These are phyloP conservation scores for Clavispora santaluciae DNA, from an alignment of 805 yeast genomes.

Conservation along the genomic window DNA sequence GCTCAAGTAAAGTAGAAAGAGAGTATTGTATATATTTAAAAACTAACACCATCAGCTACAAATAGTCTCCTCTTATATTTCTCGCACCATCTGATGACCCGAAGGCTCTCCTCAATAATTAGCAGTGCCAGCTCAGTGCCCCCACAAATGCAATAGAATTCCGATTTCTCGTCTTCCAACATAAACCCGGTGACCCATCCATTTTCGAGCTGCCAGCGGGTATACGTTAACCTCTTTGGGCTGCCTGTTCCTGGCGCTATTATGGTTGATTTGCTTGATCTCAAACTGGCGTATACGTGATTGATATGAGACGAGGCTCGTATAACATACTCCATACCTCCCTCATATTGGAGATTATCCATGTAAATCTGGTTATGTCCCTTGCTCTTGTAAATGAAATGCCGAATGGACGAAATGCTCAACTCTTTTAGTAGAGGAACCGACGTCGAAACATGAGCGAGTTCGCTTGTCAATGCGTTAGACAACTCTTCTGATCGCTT, in stretches of 20 bases:
- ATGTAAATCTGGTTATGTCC: slow-evolving; percentile 60
- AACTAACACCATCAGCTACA: slow-evolving; percentile 53
- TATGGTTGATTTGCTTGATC: slow-evolving; percentile 22
- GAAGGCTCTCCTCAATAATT: slow-evolving; percentile 56
- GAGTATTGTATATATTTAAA: slow-evolving; percentile 1
- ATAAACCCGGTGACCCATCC: slow-evolving; percentile 31
- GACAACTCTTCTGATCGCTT: slow-evolving; percentile 18
- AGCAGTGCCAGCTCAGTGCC: slow-evolving; percentile 50
- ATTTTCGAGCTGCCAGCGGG: slow-evolving; percentile 32
- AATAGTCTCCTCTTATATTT: slow-evolving; percentile 67
- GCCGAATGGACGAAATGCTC: slow-evolving; percentile 47
- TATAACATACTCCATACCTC: slow-evolving; percentile 16
- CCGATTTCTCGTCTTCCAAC: slow-evolving; percentile 30
- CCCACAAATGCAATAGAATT: slow-evolving; percentile 35
- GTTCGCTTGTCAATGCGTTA: slow-evolving; percentile 20
- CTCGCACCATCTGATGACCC: slow-evolving; percentile 71
- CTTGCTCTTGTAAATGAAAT: slow-evolving; percentile 76
- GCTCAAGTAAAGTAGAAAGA: slow-evolving; percentile 19
- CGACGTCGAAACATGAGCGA: slow-evolving; percentile 6
- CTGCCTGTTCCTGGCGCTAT: slow-evolving; percentile 18
- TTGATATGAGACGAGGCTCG: slow-evolving; percentile 35
- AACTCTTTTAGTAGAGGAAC: slow-evolving; percentile 21
- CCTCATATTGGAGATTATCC: slow-evolving; percentile 25
- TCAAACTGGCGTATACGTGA: slow-evolving; percentile 27
- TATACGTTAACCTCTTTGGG: slow-evolving; percentile 43